Conservation (phyloP, 768 basidiomycete genomes). For the Clitopilus passeckerianus region DNA sequence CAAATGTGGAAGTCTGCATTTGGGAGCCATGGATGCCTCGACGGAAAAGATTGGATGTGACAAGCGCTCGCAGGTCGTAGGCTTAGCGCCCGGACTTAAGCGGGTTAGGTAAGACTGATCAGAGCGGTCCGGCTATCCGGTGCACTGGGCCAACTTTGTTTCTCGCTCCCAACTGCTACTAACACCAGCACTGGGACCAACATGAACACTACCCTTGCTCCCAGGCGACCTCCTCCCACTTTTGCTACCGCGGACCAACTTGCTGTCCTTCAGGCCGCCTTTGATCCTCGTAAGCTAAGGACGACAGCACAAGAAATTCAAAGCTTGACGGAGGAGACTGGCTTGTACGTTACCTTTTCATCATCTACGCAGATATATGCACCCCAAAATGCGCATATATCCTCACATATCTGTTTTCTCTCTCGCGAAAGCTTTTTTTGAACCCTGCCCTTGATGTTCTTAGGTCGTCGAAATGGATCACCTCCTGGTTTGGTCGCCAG, state of each 20-base stretch:
- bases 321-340: constrained; percentile 4
- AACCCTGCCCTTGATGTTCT: not conserved
- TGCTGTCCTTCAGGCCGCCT: not conserved
- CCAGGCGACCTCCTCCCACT: not conserved
- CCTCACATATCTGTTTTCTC: too few relatives aligned
- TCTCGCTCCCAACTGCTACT: too few relatives aligned
- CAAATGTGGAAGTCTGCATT: too few relatives aligned
- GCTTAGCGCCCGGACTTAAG: too few relatives aligned
- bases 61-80: too few relatives aligned
- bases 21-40: too few relatives aligned
- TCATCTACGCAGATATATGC: not conserved
- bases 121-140: too few relatives aligned
- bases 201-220: not conserved
- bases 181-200: not conserved
- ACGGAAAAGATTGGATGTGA: too few relatives aligned
- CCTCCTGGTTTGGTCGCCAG: constrained; percentile 6
- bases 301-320: not conserved
- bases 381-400: not conserved
- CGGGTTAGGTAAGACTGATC: too few relatives aligned
- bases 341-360: constrained; percentile 6
- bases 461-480: constrained; percentile 7
- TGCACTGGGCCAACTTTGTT: too few relatives aligned
- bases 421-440: too few relatives aligned
- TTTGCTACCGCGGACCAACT: not conserved
- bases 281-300: not conserved